Evolutionary conservation across 192 early-diverging fungal species (phyloP).

Genomic region (Dissophora globulifera): DNA sequence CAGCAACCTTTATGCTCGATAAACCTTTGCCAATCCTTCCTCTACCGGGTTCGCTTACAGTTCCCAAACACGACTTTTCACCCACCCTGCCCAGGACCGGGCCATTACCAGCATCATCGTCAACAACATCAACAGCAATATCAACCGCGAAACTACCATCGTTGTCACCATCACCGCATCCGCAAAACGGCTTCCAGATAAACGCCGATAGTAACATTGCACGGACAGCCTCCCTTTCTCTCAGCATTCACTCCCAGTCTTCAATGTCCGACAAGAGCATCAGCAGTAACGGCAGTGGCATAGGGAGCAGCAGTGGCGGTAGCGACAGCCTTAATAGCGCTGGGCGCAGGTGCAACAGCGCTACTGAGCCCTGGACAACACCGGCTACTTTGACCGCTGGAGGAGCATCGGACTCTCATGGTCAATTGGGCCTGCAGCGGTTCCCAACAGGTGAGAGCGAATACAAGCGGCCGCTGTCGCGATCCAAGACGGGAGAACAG

Average conservation of each 20-base stretch:
- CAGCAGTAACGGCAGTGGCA: slow-evolving; percentile 13
- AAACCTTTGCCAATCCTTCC: slow-evolving; percentile 23
- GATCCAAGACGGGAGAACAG: not conserved
- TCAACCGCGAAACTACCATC: too few relatives aligned
- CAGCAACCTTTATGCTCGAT: not conserved
- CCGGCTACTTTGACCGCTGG: slow-evolving; percentile 5
- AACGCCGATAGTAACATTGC: not conserved
- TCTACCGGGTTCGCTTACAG: not conserved
- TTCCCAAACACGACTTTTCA: slow-evolving; percentile 4
- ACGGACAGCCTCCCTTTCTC: slow-evolving; percentile 10
- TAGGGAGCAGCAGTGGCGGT: slow-evolving; percentile 11
- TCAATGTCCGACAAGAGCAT: slow-evolving; percentile 28
- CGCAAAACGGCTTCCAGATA: not conserved
- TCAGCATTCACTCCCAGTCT: slow-evolving; percentile 30
- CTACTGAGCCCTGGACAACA: too few relatives aligned
- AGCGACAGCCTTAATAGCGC: too few relatives aligned
- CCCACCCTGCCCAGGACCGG: not conserved
- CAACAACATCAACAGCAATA: not conserved
- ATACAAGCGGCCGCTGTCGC: slow-evolving; percentile 7
- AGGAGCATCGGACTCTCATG: slow-evolving; percentile 30
- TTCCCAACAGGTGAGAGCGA: slow-evolving; percentile 50
- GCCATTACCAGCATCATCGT: not conserved
- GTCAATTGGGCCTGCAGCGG: slow-evolving; percentile 41
- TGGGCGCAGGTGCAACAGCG: not conserved
- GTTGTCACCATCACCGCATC: too few relatives aligned